A percentile compares a stretch with the other conserved stretches of the same genome.
Evolutionary conservation across 768 basidiomycete species (phyloP).

Genomic region (Lenzites betulinus): DNA sequence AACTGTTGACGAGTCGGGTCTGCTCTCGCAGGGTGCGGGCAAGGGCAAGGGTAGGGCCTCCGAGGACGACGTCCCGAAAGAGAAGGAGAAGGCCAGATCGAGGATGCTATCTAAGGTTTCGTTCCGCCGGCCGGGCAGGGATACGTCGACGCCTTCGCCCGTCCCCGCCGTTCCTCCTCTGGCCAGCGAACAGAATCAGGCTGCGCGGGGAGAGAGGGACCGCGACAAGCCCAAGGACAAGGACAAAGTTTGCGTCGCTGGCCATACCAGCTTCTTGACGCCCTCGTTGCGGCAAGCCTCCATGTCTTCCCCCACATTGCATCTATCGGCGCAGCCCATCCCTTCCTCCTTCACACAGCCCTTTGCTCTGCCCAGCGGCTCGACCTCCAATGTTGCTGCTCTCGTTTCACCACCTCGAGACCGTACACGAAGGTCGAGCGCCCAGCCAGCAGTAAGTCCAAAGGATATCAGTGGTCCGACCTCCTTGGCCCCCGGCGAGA

Average conservation of each 20-base stretch:
- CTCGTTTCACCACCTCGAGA: slow-evolving; percentile 51
- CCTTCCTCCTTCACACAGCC: slow-evolving; percentile 56
- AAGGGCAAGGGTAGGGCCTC: slow-evolving; percentile 48
- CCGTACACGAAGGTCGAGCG: slow-evolving; percentile 44
- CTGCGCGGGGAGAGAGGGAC: slow-evolving; percentile 21
- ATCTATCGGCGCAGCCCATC: slow-evolving; percentile 58
- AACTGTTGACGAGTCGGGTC: slow-evolving; percentile 44
- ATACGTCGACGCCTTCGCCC: slow-evolving; percentile 40
- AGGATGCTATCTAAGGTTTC: slow-evolving; percentile 56
- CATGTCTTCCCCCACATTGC: slow-evolving; percentile 73
- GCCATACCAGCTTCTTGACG: slow-evolving; percentile 58
- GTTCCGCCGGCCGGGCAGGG: slow-evolving; percentile 45
- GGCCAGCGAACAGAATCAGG: slow-evolving; percentile 32
- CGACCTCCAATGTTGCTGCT: slow-evolving; percentile 48
- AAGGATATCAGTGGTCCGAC: slow-evolving; percentile 46
- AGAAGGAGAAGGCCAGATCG: slow-evolving; percentile 44
- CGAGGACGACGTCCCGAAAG: slow-evolving; percentile 38
- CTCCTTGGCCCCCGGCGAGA: slow-evolving; percentile 38
- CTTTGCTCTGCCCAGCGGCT: slow-evolving; percentile 45
- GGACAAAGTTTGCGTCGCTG: slow-evolving; percentile 49
- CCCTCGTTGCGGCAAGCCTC: slow-evolving; percentile 72
- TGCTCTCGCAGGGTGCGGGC: slow-evolving; percentile 37
- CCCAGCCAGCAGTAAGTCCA: slow-evolving; percentile 30
- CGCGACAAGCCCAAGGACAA: slow-evolving; percentile 36
- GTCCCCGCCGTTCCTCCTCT: slow-evolving; percentile 34